A percentile compares a stretch with the other conserved stretches of the same genome.
These are phyloP conservation scores for Boletus rufocinnamomeus DNA, from an alignment of 768 basidiomycete species.

Conservation along the genomic window DNA sequence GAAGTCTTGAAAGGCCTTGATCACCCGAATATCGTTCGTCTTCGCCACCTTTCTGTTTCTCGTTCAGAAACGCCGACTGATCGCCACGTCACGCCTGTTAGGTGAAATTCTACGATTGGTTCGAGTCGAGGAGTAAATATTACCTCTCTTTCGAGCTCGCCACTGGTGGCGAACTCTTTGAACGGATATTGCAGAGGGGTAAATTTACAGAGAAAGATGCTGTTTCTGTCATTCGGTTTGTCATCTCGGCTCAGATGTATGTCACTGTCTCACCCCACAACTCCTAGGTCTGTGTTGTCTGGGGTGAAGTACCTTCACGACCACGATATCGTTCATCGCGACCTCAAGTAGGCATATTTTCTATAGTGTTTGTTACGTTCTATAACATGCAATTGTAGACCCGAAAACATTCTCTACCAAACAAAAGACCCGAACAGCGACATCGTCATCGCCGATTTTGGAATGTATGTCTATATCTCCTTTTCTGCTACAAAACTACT, in stretches of 20 bases:
- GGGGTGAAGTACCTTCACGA: slow-evolving; percentile 90
- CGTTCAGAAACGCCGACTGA: background rate
- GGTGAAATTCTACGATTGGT: slow-evolving; percentile 98
- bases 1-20: slow-evolving; percentile 85
- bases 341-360: slow-evolving; percentile 70
- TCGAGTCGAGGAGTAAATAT: slow-evolving; percentile 91
- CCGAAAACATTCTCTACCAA: slow-evolving; percentile 94
- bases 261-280: background rate
- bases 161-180: slow-evolving; percentile 92
- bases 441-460: slow-evolving; percentile 95
- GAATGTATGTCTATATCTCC: slow-evolving; percentile 63
- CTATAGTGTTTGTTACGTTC: background rate
- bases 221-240: slow-evolving; percentile 69
- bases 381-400: slow-evolving; percentile 45
- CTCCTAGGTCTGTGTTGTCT: slow-evolving; percentile 69
- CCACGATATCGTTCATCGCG: slow-evolving; percentile 93
- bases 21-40: slow-evolving; percentile 85
- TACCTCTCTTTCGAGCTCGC: slow-evolving; percentile 97
- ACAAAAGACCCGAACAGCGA: slow-evolving; percentile 75
- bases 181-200: slow-evolving; percentile 79
- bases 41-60: background rate
- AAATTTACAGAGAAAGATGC: slow-evolving; percentile 96
- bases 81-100: slow-evolving; percentile 28
- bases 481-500: background rate
- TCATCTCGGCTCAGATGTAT: slow-evolving; percentile 10